Evolutionary conservation across 2,329 filamentous ascomycete genomes (phyloP).

Genomic region (Cytospora paraplurivora): DNA sequence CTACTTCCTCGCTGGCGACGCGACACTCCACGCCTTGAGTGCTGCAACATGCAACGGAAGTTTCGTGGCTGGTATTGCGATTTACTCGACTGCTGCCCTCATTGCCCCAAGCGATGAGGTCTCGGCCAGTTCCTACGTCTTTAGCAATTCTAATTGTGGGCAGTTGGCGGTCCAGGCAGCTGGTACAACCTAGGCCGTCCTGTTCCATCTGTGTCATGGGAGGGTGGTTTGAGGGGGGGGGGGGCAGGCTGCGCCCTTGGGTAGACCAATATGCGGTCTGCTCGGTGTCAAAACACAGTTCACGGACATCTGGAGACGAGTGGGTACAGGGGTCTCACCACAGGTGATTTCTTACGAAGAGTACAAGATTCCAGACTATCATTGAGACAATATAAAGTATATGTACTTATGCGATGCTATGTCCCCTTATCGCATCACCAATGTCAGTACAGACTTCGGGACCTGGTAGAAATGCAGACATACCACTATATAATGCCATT

Average conservation of each 20-base stretch:
- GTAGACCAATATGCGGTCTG: not conserved
- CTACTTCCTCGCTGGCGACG: not conserved
- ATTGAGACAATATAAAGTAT: not conserved
- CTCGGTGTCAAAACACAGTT: too few relatives aligned
- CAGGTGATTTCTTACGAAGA: not conserved
- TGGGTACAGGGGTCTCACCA: not conserved
- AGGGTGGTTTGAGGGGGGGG: not conserved
- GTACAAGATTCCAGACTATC: not conserved
- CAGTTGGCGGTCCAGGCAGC: not conserved
- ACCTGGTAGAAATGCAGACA: not conserved
- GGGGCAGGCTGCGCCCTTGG: not conserved
- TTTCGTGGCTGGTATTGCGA: not conserved
- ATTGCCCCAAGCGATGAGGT: too few relatives aligned
- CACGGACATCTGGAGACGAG: not conserved
- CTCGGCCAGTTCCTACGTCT: not conserved
- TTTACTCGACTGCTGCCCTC: not conserved
- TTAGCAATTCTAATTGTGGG: slow-evolving; percentile 1
- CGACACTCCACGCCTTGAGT: not conserved
- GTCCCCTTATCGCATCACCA: not conserved
- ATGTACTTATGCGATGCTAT: not conserved
- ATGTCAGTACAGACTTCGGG: not conserved
- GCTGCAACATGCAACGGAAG: not conserved
- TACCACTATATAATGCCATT: not conserved
- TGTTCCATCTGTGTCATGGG: not conserved
- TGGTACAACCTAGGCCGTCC: not conserved